Evolutionary conservation across 1,284 basidiomycete species (phyloP).

Genomic region (Coniferiporia sulphurascens): DNA sequence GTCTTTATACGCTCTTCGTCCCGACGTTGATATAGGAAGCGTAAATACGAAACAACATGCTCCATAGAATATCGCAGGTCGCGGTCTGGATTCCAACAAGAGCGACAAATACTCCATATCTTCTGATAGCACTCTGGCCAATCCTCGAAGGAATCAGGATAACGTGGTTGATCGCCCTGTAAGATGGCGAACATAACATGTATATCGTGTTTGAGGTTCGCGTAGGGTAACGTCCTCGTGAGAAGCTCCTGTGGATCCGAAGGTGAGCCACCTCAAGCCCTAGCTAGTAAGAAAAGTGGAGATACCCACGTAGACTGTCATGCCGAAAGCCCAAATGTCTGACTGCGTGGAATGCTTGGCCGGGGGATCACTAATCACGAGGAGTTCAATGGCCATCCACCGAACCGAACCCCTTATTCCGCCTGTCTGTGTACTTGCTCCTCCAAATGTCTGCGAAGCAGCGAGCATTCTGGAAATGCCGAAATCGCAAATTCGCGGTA

Average conservation of each 20-base stretch:
- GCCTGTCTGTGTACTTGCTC: not conserved
- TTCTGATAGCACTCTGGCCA: not conserved
- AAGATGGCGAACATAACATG: slow-evolving; percentile 1
- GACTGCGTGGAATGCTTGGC: not conserved
- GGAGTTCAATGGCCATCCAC: slow-evolving; percentile 11
- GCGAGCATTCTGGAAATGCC: slow-evolving; percentile 6
- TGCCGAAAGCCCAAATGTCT: slow-evolving; percentile 6
- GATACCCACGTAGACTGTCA: slow-evolving; percentile 4
- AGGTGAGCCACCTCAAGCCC: not conserved
- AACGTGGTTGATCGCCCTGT: not conserved
- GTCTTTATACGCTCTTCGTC: not conserved
- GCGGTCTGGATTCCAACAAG: not conserved
- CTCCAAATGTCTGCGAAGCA: not conserved
- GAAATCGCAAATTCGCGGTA: slow-evolving; percentile 9
- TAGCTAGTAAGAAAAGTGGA: not conserved
- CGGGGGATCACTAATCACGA: not conserved
- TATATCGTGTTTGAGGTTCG: not conserved
- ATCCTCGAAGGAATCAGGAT: not conserved
- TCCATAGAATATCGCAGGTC: not conserved
- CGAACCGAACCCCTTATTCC: slow-evolving; percentile 1
- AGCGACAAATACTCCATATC: not conserved
- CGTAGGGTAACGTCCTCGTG: not conserved
- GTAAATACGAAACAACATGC: slow-evolving; percentile 3
- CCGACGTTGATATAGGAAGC: not conserved
- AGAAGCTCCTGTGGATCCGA: not conserved